Conservation (phyloP, 176 grass and related monocot genomes). For the Eleusine coracana region DNA sequence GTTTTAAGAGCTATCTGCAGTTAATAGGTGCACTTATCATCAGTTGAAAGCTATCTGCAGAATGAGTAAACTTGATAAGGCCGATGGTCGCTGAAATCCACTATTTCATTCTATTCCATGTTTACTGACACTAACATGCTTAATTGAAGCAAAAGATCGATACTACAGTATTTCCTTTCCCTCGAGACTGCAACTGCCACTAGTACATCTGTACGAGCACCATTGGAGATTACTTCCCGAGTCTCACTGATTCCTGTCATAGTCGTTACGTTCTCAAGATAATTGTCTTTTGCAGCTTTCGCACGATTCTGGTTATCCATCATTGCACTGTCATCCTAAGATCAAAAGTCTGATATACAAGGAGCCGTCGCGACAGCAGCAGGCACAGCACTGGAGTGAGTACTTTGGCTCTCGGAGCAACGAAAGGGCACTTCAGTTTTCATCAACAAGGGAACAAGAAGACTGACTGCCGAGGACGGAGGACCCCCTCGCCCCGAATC, state of each 20-base stretch:
- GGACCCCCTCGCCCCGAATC: not conserved
- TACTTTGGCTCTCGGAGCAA: not conserved
- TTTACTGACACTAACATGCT: too few relatives aligned
- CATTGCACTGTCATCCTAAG: not conserved
- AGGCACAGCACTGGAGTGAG: not conserved
- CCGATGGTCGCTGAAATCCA: too few relatives aligned
- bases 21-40: too few relatives aligned
- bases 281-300: not conserved
- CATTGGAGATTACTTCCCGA: too few relatives aligned
- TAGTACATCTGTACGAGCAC: not conserved
- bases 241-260: not conserved
- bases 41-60: too few relatives aligned
- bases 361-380: not conserved
- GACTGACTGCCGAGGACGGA: not conserved
- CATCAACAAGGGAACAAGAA: not conserved
- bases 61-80: too few relatives aligned
- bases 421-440: constrained; percentile 10
- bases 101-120: too few relatives aligned
- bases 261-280: not conserved
- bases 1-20: too few relatives aligned
- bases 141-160: too few relatives aligned
- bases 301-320: not conserved
- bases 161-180: not conserved
- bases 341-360: not conserved
- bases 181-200: too few relatives aligned